Evolutionary conservation across 1,284 basidiomycete species (phyloP).

Genomic region (Tremellales sp.): DNA sequence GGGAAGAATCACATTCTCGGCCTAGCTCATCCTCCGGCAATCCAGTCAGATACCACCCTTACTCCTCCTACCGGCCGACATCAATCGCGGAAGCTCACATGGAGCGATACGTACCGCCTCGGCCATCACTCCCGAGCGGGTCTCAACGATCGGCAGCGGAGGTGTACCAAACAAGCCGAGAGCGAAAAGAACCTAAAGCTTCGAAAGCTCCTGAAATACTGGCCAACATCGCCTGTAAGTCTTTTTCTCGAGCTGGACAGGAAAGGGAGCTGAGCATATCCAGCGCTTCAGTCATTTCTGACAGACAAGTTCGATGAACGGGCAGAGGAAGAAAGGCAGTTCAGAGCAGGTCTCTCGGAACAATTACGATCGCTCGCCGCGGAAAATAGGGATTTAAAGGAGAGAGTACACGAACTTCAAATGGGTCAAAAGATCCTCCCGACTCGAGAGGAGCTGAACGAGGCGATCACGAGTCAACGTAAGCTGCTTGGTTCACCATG

Average conservation of each 20-base stretch:
- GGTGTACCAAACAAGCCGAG: background rate
- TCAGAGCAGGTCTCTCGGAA: background rate
- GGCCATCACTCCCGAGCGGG: too few species aligned
- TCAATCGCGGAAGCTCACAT: too few species aligned
- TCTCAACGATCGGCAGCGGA: background rate
- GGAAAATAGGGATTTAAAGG: slow-evolving; percentile 19
- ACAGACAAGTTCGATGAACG: background rate
- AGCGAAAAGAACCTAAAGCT: background rate
- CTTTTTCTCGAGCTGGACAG: too few species aligned
- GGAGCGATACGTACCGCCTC: too few species aligned
- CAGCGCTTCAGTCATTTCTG: background rate
- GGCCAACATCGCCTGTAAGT: background rate
- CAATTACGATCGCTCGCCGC: background rate
- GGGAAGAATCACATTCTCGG: too few species aligned
- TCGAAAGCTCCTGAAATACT: background rate
- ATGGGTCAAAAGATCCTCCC: slow-evolving; percentile 22
- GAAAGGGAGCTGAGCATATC: background rate
- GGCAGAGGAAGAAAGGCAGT: background rate
- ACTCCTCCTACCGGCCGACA: too few species aligned
- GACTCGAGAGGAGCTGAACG: slow-evolving; percentile 28
- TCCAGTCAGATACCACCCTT: too few species aligned
- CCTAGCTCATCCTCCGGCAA: too few species aligned
- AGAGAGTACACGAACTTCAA: slow-evolving; percentile 27
- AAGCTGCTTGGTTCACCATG: slow-evolving; percentile 2
- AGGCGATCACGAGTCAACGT: slow-evolving; percentile 26